A percentile compares a stretch with the other conserved stretches of the same genome.
These are phyloP conservation scores for Calvatia gigantea DNA, from an alignment of 768 basidiomycete species.

Conservation along the genomic window DNA sequence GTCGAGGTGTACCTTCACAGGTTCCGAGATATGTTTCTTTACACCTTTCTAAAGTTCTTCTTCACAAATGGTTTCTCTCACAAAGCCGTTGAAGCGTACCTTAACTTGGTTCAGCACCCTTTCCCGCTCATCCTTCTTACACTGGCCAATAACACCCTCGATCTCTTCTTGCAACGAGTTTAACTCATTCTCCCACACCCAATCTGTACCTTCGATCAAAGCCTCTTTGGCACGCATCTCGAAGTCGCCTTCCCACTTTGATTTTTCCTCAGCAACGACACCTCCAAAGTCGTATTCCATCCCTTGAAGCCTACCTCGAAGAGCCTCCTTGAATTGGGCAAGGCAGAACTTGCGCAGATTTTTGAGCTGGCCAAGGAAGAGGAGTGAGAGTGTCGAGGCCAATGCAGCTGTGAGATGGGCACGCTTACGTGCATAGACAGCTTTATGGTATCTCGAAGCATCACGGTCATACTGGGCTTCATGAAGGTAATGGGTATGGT, in stretches of 20 bases:
- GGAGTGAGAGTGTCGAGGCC: constrained; percentile 74
- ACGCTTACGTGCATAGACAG: constrained; percentile 91
- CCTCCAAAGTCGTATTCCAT: constrained; percentile 88
- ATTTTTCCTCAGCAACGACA: constrained; percentile 64
- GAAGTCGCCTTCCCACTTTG: constrained; percentile 64
- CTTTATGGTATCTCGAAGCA: constrained; percentile 93
- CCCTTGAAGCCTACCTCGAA: constrained; percentile 70
- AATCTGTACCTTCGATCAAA: constrained; percentile 62
- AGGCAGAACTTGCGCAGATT: constrained; percentile 88
- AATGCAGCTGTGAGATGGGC: constrained; percentile 72
- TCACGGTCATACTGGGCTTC: constrained; percentile 89
- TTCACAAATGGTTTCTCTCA: background rate
- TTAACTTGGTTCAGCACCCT: constrained; percentile 97
- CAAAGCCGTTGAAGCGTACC: constrained; percentile 40
- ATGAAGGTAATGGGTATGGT: constrained; percentile 1
- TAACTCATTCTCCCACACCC: constrained; percentile 87
- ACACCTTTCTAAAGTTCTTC: constrained; percentile 64
- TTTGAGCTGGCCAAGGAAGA: constrained; percentile 95
- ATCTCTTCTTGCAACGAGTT: constrained; percentile 77
- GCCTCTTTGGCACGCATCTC: constrained; percentile 67
- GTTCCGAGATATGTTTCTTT: constrained; percentile 89
- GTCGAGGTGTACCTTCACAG: constrained; percentile 80
- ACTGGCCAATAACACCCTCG: constrained; percentile 76
- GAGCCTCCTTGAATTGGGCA: constrained; percentile 71
- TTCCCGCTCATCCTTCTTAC: constrained; percentile 95